Evolutionary conservation across 2,329 filamentous ascomycete genomes (phyloP), one percentile per base, ranked within the genome.

Genomic region (Grosmannia penicillata): DNA sequence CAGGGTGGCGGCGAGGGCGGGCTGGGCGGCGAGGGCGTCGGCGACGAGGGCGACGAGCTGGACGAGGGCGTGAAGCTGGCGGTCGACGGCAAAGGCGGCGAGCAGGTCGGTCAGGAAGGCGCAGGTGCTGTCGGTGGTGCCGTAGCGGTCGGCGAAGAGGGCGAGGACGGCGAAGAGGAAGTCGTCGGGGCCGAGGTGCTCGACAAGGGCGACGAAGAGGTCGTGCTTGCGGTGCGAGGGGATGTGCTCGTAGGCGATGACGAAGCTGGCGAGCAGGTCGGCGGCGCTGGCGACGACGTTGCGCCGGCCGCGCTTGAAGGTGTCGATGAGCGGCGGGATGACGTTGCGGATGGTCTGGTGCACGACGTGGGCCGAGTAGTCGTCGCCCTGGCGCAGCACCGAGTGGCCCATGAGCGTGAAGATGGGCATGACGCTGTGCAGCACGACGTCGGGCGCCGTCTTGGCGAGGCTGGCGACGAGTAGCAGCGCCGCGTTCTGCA

Each of bases 381-480:
- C 89, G 51, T 98, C 93, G 49, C 84, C 85, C 60, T 95, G 89
- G 35, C 83, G 78, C 36, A 98, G 70, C 17, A 95, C 79, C 4
- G 84, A 94, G 31, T 80, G 82, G 30, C 89, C 86, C 79, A 96
- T 95, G 55, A 96, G 95, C 0, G 91, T 96, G 61, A 98, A 98
- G 37, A 98, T 89, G 11, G 91, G 91, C 91, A 98, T 98, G 38
- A 98, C 84, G 49, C 86, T 95, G 59, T 98, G 89, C 41, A 98
- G 68, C 4, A 98, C 84, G 34, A 93, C 65, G 55, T 94, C 87
- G 0, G 93, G 91, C 0, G 85, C 84, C 48, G 87, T 82, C 28
- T 80, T 80, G 18, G 91, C 89, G 29, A 98, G 67, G 40, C 78
- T 81, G 19, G 89, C 86, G 41, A 96, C 83, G 21, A 98, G 66